These are phyloP conservation scores for Deinandra increscens DNA, from an alignment of 129 eudicot species.

Conservation along the genomic window DNA sequence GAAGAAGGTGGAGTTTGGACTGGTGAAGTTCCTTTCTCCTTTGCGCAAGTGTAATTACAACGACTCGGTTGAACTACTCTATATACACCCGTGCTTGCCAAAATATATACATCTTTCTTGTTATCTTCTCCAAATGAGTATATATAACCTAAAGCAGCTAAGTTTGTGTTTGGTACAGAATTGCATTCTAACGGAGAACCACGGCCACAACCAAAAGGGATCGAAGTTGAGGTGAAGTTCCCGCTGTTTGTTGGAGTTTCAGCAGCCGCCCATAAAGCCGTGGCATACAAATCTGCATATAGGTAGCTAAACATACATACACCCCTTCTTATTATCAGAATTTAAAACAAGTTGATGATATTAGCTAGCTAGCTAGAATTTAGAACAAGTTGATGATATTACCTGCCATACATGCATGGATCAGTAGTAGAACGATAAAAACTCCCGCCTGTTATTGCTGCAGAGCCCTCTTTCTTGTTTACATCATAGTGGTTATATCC, in stretches of 20 bases:
- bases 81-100: constrained; percentile 67
- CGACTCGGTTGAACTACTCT: constrained; percentile 89
- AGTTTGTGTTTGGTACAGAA: neutral
- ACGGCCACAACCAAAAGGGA: constrained; percentile 71
- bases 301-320: constrained; percentile 6
- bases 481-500: constrained; percentile 70
- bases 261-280: constrained; percentile 21
- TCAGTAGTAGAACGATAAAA: constrained; percentile 80
- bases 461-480: constrained; percentile 72
- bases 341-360: too few species aligned
- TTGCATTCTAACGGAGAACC: constrained; percentile 65
- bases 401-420: constrained; percentile 93
- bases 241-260: constrained; percentile 78
- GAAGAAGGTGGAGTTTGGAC: constrained; percentile 18
- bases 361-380: too few species aligned
- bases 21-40: constrained; percentile 46
- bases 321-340: too few species aligned
- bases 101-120: constrained; percentile 28
- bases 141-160: neutral
- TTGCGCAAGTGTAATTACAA: constrained; percentile 71
- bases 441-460: constrained; percentile 79
- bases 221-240: constrained; percentile 50
- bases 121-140: constrained; percentile 9
- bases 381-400: too few species aligned
- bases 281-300: neutral